phyloP scores from a whole-genome alignment of 208 protist genomes.

The Tritrichomonas musculus region DNA sequence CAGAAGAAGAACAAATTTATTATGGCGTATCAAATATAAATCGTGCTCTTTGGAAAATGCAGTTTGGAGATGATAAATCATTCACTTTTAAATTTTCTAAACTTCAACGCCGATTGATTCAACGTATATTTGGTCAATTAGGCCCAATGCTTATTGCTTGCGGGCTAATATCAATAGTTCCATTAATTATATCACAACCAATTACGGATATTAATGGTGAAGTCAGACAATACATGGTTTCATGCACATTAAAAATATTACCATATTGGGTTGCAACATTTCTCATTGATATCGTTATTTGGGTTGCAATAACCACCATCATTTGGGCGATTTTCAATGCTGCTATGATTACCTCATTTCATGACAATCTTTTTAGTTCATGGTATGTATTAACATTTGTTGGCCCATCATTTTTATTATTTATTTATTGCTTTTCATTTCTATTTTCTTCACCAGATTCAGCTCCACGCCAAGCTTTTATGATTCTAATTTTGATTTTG shows the following conservation, averaged over 20 bases:
- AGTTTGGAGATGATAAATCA: background rate
- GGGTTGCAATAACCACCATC: background rate
- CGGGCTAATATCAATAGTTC: background rate
- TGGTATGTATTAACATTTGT: background rate
- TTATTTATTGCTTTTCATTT: background rate
- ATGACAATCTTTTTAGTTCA: background rate
- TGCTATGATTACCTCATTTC: background rate
- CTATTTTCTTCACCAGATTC: background rate
- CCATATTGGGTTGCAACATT: background rate
- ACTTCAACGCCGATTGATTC: background rate
- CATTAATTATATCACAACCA: background rate
- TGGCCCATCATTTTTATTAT: background rate
- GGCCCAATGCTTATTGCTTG: background rate
- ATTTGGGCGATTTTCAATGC: background rate
- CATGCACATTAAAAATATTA: background rate
- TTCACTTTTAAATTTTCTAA: background rate
- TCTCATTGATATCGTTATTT: background rate
- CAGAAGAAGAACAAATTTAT: too few relatives aligned
- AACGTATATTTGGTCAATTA: background rate
- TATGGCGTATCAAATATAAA: too few relatives aligned
- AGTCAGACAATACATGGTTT: background rate
- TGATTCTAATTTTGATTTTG: background rate
- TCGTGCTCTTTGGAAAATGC: background rate
- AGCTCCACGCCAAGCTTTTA: background rate
- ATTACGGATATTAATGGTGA: background rate